Percentiles rank a stretch among this genome's conserved stretches.
These are phyloP conservation scores for Citropsis articulata DNA, from an alignment of 345 rosid genomes.

Conservation along the genomic window DNA sequence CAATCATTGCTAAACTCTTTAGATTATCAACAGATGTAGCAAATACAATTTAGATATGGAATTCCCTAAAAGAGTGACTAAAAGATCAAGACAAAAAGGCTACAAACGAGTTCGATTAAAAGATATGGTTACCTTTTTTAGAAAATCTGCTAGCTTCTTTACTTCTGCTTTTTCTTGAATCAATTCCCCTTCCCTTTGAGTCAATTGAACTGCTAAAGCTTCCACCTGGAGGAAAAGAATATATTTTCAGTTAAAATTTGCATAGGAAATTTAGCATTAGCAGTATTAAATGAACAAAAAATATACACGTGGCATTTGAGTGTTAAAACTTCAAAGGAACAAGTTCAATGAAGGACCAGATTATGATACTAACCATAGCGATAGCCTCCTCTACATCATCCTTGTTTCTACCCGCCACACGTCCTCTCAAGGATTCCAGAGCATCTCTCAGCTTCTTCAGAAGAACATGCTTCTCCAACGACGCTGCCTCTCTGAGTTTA, in stretches of 20 bases:
- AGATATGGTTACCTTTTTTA: conserved; percentile 65
- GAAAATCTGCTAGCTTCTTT: conserved; percentile 84
- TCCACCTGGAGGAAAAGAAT: conserved; percentile 66
- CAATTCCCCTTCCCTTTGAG: conserved; percentile 95
- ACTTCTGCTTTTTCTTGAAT: conserved; percentile 93
- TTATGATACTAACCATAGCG: conserved; percentile 62
- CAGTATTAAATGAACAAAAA: conserved; percentile 10
- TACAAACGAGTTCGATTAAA: background rate
- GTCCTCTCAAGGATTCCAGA: conserved; percentile 80
- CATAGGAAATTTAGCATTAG: background rate
- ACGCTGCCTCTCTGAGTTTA: conserved; percentile 84
- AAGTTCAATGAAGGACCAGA: background rate
- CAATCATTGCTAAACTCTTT: background rate
- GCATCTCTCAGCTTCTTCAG: conserved; percentile 97
- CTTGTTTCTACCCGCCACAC: conserved; percentile 88
- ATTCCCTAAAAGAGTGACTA: background rate
- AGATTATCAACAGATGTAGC: background rate
- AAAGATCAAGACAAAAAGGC: background rate
- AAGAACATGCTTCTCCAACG: conserved; percentile 95
- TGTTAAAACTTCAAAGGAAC: background rate
- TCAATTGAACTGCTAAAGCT: conserved; percentile 91
- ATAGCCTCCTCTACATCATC: conserved; percentile 97
- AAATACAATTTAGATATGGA: background rate
- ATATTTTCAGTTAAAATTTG: conserved; percentile 15
- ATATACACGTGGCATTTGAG: background rate